Conservation (phyloP, 768 basidiomycete genomes). For the Suillus alpinus region DNA sequence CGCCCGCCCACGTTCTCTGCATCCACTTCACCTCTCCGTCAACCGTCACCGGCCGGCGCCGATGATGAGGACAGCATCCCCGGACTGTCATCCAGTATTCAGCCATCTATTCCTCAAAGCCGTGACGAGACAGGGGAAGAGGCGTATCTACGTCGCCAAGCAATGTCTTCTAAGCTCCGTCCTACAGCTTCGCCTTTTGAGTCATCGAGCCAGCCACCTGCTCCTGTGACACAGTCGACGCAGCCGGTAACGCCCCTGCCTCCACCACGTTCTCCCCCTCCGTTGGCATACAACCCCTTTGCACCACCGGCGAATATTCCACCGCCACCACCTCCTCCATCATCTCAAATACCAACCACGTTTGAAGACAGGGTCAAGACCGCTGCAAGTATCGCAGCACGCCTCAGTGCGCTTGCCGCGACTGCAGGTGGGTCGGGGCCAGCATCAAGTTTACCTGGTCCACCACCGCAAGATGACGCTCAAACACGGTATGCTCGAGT, state of each 20-base stretch:
- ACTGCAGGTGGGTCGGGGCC: conserved; percentile 22
- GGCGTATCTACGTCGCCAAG: conserved; percentile 60
- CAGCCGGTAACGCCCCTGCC: conserved; percentile 12
- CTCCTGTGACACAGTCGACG: conserved; percentile 21
- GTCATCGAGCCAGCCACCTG: conserved; percentile 21
- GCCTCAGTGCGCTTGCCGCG: conserved; percentile 55
- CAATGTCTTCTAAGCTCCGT: conserved; percentile 46
- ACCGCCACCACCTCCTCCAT: conserved; percentile 47
- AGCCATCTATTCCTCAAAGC: conserved; percentile 3
- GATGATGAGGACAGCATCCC: conserved; percentile 26
- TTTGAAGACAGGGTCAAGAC: conserved; percentile 71
- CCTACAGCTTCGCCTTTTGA: conserved; percentile 27
- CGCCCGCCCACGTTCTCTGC: neutral
- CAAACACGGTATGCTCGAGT: neutral
- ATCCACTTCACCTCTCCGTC: conserved; percentile 16
- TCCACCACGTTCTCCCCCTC: conserved; percentile 45
- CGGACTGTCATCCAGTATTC: conserved; percentile 11
- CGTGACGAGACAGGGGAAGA: conserved; percentile 59
- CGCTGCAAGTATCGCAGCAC: conserved; percentile 82
- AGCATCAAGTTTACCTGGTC: conserved; percentile 21
- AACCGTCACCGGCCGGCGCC: conserved; percentile 16
- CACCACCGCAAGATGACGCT: conserved; percentile 32
- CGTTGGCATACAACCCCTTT: conserved; percentile 68
- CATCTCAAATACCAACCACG: conserved; percentile 31
- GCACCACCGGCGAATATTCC: conserved; percentile 60